phyloP scores from a whole-genome alignment of 1,139 yeast species.

The Diutina pseudorugosa region DNA sequence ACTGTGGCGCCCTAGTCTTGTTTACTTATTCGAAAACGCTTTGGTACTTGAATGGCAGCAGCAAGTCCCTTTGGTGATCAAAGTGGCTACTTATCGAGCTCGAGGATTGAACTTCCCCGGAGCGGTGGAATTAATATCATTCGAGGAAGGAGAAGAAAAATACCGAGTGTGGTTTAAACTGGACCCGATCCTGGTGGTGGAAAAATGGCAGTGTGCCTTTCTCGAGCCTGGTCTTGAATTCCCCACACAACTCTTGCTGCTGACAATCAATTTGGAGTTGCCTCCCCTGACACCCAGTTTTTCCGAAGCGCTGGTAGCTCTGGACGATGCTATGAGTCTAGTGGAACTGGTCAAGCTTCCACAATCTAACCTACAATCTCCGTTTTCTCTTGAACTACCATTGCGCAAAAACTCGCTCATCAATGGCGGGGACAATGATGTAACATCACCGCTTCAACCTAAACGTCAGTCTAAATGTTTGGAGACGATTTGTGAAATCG shows the following conservation, averaged over 20 bases:
- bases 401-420: not conserved
- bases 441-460: not conserved
- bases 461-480: not conserved
- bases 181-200: slow-evolving; percentile 1
- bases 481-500: not conserved
- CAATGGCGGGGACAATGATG: not conserved
- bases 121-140: not conserved
- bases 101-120: not conserved
- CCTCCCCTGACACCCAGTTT: not conserved
- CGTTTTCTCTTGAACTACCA: not conserved
- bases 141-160: not conserved
- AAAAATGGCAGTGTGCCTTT: slow-evolving; percentile 2
- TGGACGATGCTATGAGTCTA: not conserved
- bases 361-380: not conserved
- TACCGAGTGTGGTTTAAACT: not conserved
- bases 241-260: slow-evolving; percentile 1
- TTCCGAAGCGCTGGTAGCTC: not conserved
- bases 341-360: not conserved
- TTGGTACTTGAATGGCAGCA: not conserved
- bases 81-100: not conserved
- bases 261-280: not conserved
- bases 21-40: not conserved
- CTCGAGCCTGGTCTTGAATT: not conserved
- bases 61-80: not conserved
- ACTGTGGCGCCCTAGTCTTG: not conserved